Conservation (phyloP, 2,329 filamentous ascomycete genomes). For the Fusarium palustre region DNA sequence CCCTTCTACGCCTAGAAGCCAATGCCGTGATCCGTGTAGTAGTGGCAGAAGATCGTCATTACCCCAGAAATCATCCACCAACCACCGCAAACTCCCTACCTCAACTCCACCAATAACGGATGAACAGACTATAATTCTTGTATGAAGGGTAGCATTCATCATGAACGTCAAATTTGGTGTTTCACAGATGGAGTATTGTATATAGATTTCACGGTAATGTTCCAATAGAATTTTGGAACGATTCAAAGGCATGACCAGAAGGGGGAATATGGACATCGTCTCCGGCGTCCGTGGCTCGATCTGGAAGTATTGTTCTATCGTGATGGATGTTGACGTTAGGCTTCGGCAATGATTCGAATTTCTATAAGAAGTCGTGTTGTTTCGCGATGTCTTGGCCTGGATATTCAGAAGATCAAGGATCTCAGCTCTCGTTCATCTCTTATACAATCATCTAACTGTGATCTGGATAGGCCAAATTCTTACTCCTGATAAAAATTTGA, state of each 20-base stretch:
- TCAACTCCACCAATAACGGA: conserved; percentile 24
- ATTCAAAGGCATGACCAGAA: background rate
- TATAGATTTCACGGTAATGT: background rate
- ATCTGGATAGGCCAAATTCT: background rate
- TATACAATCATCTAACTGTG: background rate
- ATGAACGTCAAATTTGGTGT: background rate
- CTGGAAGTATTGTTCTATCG: background rate
- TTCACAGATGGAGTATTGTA: conserved; percentile 6
- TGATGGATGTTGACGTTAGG: accelerated
- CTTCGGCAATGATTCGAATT: accelerated
- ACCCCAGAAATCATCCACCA: conserved; percentile 2
- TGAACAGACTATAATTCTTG: accelerated
- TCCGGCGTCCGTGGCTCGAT: conserved; percentile 24
- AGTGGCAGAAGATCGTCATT: background rate
- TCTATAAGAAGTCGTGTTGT: conserved; percentile 16
- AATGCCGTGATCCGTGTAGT: background rate
- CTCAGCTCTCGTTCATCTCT: background rate
- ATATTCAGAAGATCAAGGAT: too few species aligned
- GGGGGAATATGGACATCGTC: background rate
- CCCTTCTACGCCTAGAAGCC: too few species aligned
- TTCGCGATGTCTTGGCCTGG: background rate
- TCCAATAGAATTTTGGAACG: background rate
- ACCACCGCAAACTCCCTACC: background rate
- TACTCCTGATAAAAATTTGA: accelerated
- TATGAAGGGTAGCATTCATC: conserved; percentile 1